These are phyloP conservation scores for Fistulifera solaris DNA, from an alignment of 108 stramenopile genomes.

Conservation along the genomic window DNA sequence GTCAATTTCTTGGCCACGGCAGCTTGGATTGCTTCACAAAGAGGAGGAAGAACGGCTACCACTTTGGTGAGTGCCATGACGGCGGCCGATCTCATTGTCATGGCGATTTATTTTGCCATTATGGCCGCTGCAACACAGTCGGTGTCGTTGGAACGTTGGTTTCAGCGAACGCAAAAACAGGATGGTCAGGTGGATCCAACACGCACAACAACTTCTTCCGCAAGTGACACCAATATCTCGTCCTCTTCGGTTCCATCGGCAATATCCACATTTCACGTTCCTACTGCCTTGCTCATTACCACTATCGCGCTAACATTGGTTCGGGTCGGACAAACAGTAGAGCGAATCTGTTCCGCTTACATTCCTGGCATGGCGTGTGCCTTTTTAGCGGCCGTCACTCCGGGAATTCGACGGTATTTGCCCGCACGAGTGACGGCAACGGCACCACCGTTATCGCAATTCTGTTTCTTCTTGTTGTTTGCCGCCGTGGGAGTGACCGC, in stretches of 20 bases:
- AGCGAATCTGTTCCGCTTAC: slow-evolving; percentile 17
- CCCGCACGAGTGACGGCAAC: not conserved
- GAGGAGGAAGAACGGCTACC: slow-evolving; percentile 1
- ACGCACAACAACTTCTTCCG: not conserved
- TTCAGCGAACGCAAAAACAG: not conserved
- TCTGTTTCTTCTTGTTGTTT: slow-evolving; percentile 57
- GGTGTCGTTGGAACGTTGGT: slow-evolving; percentile 10
- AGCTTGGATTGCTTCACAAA: slow-evolving; percentile 14
- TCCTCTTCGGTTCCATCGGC: too few relatives aligned
- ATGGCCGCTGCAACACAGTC: slow-evolving; percentile 39
- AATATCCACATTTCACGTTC: too few relatives aligned
- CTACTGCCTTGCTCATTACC: too few relatives aligned
- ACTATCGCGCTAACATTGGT: slow-evolving; percentile 13
- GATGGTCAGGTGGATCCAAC: too few relatives aligned
- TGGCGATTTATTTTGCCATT: slow-evolving; percentile 63
- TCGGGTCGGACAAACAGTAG: too few relatives aligned
- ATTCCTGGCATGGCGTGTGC: slow-evolving; percentile 61
- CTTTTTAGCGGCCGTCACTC: slow-evolving; percentile 38
- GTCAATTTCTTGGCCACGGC: slow-evolving; percentile 68
- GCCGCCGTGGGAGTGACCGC: slow-evolving; percentile 54
- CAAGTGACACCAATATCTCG: too few relatives aligned
- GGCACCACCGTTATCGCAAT: slow-evolving; percentile 11
- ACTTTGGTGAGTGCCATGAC: slow-evolving; percentile 51
- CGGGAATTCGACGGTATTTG: slow-evolving; percentile 9
- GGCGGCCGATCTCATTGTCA: slow-evolving; percentile 64